Evolutionary conservation across 805 yeast species (phyloP).

Genomic region (Lipomyces lipofer): DNA sequence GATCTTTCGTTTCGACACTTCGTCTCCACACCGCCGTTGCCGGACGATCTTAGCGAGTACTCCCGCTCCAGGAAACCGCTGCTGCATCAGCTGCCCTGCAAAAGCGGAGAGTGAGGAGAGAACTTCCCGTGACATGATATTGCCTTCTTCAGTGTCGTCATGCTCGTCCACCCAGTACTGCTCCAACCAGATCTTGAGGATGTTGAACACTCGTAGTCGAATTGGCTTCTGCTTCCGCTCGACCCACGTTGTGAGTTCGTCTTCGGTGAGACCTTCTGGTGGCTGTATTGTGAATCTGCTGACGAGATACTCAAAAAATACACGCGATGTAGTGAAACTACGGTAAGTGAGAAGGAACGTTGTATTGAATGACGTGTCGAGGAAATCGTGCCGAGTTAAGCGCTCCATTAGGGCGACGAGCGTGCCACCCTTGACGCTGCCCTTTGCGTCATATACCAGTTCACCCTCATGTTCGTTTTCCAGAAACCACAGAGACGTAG

Average conservation of each 20-base stretch:
- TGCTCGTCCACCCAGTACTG: slow-evolving; percentile 70
- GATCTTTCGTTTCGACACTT: slow-evolving; percentile 12
- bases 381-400: slow-evolving; percentile 66
- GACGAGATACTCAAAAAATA: slow-evolving; percentile 59
- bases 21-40: slow-evolving; percentile 34
- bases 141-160: slow-evolving; percentile 34
- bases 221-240: slow-evolving; percentile 67
- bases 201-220: slow-evolving; percentile 59
- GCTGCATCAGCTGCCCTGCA: slow-evolving; percentile 14
- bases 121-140: slow-evolving; percentile 11
- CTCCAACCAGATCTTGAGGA: slow-evolving; percentile 65
- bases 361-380: slow-evolving; percentile 63
- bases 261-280: slow-evolving; percentile 83
- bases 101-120: slow-evolving; percentile 17
- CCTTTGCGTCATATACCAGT: slow-evolving; percentile 61
- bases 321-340: slow-evolving; percentile 68
- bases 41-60: slow-evolving; percentile 44
- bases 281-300: slow-evolving; percentile 70
- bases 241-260: slow-evolving; percentile 76
- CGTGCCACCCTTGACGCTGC: slow-evolving; percentile 76
- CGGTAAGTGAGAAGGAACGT: slow-evolving; percentile 75
- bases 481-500: slow-evolving; percentile 52
- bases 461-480: slow-evolving; percentile 53
- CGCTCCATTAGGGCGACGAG: slow-evolving; percentile 70
- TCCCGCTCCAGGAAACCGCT: slow-evolving; percentile 25